Evolutionary conservation across 129 eudicot species (phyloP), one percentile per base, ranked within the genome.

Genomic region (Pulicaria dysenterica): DNA sequence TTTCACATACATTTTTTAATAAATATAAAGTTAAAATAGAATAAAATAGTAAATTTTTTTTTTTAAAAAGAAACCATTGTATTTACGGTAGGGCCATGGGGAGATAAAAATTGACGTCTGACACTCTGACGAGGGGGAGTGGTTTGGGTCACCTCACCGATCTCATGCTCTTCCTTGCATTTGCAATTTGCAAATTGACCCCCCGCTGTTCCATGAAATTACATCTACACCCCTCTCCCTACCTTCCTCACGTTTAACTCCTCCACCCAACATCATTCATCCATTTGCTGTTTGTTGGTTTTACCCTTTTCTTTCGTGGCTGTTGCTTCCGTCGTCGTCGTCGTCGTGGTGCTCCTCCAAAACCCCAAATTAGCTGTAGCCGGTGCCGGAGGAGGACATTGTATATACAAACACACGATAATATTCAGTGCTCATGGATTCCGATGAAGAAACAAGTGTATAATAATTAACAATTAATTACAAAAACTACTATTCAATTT

Each of bases 391-490:
- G 64, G 50, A 46, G 31, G 60, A 54, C 48, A 49, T 43, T 40
- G 6, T 34, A 66, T 57, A 54, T 64, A 51, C 34, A 63, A 42
- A 6, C 9, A 56, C 34, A 36, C 45, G 8, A 64, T 66, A 13
- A 43, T 31, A 73, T 38, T 46, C 54, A 58, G 60, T n/a, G 40
- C 73, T 60, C 16, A 51, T 53, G 42, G 60, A 62, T 69, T 71
- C 50, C 65, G 66, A 78, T 70, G 82, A 63, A 71, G 67, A 78
- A 61, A 62, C 82, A 43, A 76, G 11, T 67, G 64, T 60, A 77
- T 53, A 77, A 62, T 17, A 48, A 48, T 50, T 46, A 58, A 50
- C 38, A 38, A 69, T 34, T 16, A 50, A 60, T 59, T 41, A 41
- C 69, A 68, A 75, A 46, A 48, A 59, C 31, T 76, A 67, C 74